Conservation (phyloP, 75 land plant species). For the Selaginella tamariscina region DNA sequence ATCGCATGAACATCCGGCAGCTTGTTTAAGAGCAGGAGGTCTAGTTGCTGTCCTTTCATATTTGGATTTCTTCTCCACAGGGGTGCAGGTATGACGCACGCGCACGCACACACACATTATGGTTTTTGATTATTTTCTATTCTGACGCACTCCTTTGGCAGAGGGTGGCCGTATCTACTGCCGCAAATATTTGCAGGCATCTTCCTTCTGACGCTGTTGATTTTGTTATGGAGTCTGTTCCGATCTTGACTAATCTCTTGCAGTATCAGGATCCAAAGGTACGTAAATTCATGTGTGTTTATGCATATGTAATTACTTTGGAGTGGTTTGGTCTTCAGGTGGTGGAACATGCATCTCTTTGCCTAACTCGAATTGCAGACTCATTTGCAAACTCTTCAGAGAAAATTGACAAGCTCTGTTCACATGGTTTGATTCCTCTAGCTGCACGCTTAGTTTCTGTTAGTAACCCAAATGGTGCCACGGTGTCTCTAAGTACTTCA, state of each 20-base stretch:
- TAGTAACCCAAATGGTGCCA: slow-evolving; percentile 51
- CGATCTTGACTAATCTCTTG: slow-evolving; percentile 84
- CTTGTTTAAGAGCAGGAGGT: slow-evolving; percentile 78
- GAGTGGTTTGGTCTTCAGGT: slow-evolving; percentile 37
- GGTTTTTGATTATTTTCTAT: slow-evolving; percentile 2
- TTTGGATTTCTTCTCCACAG: slow-evolving; percentile 96
- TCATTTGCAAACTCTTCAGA: slow-evolving; percentile 80
- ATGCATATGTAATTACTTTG: not conserved
- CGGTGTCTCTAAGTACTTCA: slow-evolving; percentile 56
- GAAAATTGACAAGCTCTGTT: slow-evolving; percentile 76
- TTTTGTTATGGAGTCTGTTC: slow-evolving; percentile 88
- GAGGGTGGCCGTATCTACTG: slow-evolving; percentile 94
- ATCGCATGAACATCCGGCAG: slow-evolving; percentile 95
- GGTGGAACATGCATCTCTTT: slow-evolving; percentile 91
- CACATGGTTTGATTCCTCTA: slow-evolving; percentile 86
- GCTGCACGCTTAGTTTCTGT: slow-evolving; percentile 74
- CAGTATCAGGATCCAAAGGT: slow-evolving; percentile 89
- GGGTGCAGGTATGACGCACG: slow-evolving; percentile 74
- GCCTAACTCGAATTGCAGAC: slow-evolving; percentile 90
- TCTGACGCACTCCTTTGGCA: slow-evolving; percentile 16
- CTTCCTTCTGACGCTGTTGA: slow-evolving; percentile 87
- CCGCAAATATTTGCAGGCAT: slow-evolving; percentile 97
- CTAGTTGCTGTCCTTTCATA: slow-evolving; percentile 94
- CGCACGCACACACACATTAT: slow-evolving; percentile 75
- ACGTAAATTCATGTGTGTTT: not conserved